Conservation (phyloP, 2,329 filamentous ascomycete species). For the Colletotrichum paranaense region DNA sequence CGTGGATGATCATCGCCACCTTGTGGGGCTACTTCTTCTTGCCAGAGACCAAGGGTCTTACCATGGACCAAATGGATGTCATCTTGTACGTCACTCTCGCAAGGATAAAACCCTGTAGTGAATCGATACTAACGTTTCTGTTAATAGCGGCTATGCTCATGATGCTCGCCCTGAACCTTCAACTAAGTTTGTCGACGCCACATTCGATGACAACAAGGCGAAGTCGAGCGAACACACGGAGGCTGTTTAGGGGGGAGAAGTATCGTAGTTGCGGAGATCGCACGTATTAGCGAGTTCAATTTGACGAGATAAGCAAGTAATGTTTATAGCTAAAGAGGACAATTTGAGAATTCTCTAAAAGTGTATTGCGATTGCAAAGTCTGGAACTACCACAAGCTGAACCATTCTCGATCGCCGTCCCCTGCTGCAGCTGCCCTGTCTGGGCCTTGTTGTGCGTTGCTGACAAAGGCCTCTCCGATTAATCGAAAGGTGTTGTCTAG, state of each 20-base stretch:
- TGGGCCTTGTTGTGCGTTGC: neutral
- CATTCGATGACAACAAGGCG: slow-evolving; percentile 19
- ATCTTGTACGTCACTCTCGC: slow-evolving; percentile 10
- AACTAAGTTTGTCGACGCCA: slow-evolving; percentile 5
- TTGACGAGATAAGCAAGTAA: neutral
- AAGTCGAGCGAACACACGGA: slow-evolving; percentile 26
- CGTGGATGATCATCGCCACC: slow-evolving; percentile 58
- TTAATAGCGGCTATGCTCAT: slow-evolving; percentile 26
- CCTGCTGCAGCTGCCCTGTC: neutral
- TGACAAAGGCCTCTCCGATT: neutral
- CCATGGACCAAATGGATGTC: slow-evolving; percentile 62
- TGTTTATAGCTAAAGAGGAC: neutral
- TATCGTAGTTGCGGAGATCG: neutral
- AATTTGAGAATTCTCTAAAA: neutral
- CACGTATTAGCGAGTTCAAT: neutral
- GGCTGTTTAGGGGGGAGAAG: neutral
- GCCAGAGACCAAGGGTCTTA: slow-evolving; percentile 66
- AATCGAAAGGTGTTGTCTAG: neutral
- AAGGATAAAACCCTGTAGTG: too few relatives aligned
- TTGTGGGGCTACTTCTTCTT: slow-evolving; percentile 63
- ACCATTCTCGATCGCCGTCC: neutral
- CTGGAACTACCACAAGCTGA: neutral
- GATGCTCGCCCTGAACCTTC: slow-evolving; percentile 21
- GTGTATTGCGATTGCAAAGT: too few relatives aligned
- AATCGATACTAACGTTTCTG: neutral